Base-by-base conservation (phyloP, 2,329 filamentous ascomycete species). In the Penicillium frequentans region DNA sequence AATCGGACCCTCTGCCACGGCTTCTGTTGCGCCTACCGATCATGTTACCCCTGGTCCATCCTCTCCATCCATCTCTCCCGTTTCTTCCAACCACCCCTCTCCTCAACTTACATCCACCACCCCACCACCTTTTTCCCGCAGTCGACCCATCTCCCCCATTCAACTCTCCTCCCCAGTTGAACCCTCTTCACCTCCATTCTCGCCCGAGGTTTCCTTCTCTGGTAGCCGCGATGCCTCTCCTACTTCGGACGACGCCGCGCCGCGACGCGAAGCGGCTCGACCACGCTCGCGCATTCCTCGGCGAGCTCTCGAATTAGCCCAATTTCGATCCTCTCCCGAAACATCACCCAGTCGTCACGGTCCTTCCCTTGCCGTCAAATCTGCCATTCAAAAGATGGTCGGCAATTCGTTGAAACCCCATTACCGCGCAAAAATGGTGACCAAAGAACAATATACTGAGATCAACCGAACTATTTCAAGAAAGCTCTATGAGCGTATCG, bases 381-480 rank as follows among this genome's bases (percentile, higher is more conserved):
- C 90, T 64, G 91, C 87, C 69, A 89, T 99, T 62, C 93, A 92
- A 71, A 88, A 87, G 65, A 91, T 98, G 76, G 95, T 98, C 65
- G 90, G 91, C 62, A 81, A 83, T 43, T 91, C 90, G 6, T 80
- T 99, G 44, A 90, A 90, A 65, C 91, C 93, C 31, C 85, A 91
- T 63, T 98, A 93, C 81, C 84, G 87, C 60, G 88, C 88, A 43
- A 88, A 89, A 65, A 85, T 88, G 61, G 83, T 98, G 60, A 91
- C 88, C 19, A 90, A 92, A 64, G 90, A 96, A 58, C 89, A 97
- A 74, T 99, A 96, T 73, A 93, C 91, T 3, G 86, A 86, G 55
- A 96, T 98, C 75, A 98, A 98, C 71, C 88, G 92, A 60, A 88
- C 90, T 58, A 87, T 98, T 33, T 97, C 91, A 43, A 88, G 91